Evolutionary conservation across 2,329 filamentous ascomycete species (phyloP), one percentile per base, ranked within the genome.

Genomic region (Acarospora socialis): DNA sequence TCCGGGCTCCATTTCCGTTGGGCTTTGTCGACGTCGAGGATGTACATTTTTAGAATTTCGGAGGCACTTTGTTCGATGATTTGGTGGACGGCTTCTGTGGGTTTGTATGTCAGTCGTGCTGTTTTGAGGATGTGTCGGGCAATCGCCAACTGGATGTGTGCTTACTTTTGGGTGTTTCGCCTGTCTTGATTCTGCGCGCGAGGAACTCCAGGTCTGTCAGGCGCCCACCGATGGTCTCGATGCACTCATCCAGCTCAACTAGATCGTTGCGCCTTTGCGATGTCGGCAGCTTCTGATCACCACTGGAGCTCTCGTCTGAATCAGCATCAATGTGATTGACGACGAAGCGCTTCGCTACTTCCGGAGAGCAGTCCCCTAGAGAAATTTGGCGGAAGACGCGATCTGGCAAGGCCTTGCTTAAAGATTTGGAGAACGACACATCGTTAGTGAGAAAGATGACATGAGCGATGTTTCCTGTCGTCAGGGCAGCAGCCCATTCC

Each of bases 151-250:
- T 14, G 21, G 9, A 20, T 16, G 18, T 13, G n/a, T 13, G 44
- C 49, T 16, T 45, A 60, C 60, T 68, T 41, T 67, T 69, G 1
- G 90, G 90, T 2, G 69, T 78, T 52, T 94, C 84, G 10, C 90
- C 87, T 1, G 79, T 74, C 56, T 83, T 82, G 45, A 98, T 79
- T 12, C 90, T 71, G 21, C 87, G 74, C n/a, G 86, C 80, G 25
- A 98, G 72, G 49, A 90, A 92, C 50, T 95, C 87, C 13, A 98
- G 74, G 49, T 98, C 90, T 0, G 84, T 93, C n/a, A 98, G 67
- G 3, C 90, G 81, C 2, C 90, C 90, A 14, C 90, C 90, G 2
- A 98, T 68, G 0, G 76, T 69, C 17, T 75, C 69, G 42, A 95
- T 92, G 44, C 81, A 86, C 17, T 67, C 67, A 46, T 94, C 84